Base-by-base conservation (phyloP, 2,329 filamentous ascomycete genomes). In the Colletotrichum simmondsii region DNA sequence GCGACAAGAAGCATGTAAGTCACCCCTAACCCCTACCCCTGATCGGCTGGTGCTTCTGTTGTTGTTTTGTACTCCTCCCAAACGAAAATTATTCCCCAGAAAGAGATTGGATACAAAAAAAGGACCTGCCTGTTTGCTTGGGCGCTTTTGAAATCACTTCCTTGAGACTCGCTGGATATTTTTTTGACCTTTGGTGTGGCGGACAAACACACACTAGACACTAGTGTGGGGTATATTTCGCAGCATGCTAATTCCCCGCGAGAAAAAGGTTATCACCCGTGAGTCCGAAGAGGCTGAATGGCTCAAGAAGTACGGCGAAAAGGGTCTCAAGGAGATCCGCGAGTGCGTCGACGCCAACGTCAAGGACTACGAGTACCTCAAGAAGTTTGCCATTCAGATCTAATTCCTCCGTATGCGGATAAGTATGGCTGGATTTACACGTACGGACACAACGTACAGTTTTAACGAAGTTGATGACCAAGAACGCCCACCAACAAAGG, bases 281-380 rank as follows among this genome's bases (percentile, higher is more conserved):
- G 93, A 94, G 77, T 85, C 90, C 74, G 90, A 95, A 77, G 89
- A 94, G 77, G 84, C 85, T 61, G 92, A 94, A 77, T 97, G 94
- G 94, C 85, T 83, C 35, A 85, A 92, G 75, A 95, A 94, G 83
- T 97, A 89, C 78, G 94, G 94, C 42, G 87, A 91, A 59, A 88
- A 95, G 78, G 93, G 87, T 14, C 91, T 92, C 69, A 91, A 90
- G 80, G 81, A 92, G 59, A 96, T 97, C 79, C 86, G 91, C 73
- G 86, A 91, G 77, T 92, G 89, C 14, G 94, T 95, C 49, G 88
- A 94, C 73, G 91, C 89, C 66, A 95, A 95, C 78, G 84, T 94
- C 60, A 86, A 87, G 63, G 88, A 95, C 80, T 97, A 97, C 81
- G 93, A 96, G 82, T 95, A 95, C 80, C 84, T 97, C 82, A 95